Evolutionary conservation across 2,329 filamentous ascomycete species (phyloP).

Genomic region (Cladophialophora immunda): DNA sequence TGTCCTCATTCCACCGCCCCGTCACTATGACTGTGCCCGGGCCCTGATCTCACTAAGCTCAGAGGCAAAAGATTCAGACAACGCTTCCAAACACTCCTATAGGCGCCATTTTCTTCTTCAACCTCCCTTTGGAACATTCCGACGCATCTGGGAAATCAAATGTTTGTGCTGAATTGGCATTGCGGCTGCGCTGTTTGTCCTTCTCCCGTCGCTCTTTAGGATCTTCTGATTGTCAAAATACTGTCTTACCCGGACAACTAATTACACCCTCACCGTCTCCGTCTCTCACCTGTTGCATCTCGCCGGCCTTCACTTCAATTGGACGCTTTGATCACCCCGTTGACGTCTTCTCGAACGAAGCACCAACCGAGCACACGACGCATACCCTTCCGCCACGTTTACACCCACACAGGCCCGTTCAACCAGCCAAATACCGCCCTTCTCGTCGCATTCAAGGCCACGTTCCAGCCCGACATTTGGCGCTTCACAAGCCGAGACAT

Average conservation of each 20-base stretch:
- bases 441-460: background rate
- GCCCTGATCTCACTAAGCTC: conserved; percentile 34
- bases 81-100: background rate
- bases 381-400: background rate
- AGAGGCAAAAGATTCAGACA: conserved; percentile 13
- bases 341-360: conserved; percentile 26
- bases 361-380: conserved; percentile 28
- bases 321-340: conserved; percentile 21
- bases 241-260: conserved; percentile 16
- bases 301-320: conserved; percentile 17
- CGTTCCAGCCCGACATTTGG: conserved; percentile 1
- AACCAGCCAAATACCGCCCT: conserved; percentile 4
- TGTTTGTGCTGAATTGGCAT: conserved; percentile 26
- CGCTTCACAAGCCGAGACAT: background rate
- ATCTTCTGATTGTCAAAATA: conserved; percentile 11
- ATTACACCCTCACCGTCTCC: conserved; percentile 8
- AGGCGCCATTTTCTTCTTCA: conserved; percentile 5
- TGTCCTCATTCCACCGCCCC: conserved; percentile 18
- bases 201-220: conserved; percentile 28
- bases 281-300: conserved; percentile 19
- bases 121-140: conserved; percentile 11
- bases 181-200: conserved; percentile 17
- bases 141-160: conserved; percentile 10
- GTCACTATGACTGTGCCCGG: conserved; percentile 33
- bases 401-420: conserved; percentile 12